Evolutionary conservation across 2,329 filamentous ascomycete genomes (phyloP), one percentile per base, ranked within the genome.

Genomic region (Epichloe baconii): DNA sequence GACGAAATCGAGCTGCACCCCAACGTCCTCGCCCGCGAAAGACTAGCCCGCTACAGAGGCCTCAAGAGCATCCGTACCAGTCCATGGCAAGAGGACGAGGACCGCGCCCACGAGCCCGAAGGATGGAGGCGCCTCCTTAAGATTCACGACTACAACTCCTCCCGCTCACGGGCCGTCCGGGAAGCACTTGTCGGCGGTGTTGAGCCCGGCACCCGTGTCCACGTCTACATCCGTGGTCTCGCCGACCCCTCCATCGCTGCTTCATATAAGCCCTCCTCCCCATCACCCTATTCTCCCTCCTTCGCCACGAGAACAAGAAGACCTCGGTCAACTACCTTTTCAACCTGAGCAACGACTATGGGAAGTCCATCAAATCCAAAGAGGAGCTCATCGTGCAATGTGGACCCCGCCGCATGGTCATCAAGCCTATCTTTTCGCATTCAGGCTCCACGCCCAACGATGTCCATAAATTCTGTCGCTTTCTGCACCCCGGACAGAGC

Each of bases 1-100:
- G 93, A 98, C 58, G 93, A 98, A 67, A 93, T 98, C 52, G 94
- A 98, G 67, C 74, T 98, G 49, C 88, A 87, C 57, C 93, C 94
- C 0, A 79, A 91, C 49, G 88, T 94, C 3, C 75, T 88, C 44
- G 93, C 93, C 0, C 75, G 88, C 48, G 93, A 98, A 68, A 79
- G 93, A 44, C 72, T 98, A 50, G 80, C 85, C 8, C 80, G 87
- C 53, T 98, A 96, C 69, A 78, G 93, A 62, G 93, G 93, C 42
- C 70, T 98, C 57, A 98, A 97, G 76, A 95, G 86, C 64, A 68
- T 97, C 54, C 83, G 88, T 57, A 87, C 86, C 12, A 95, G 88
- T 61, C 75, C 78, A 10, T 98, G 93, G 93, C 85, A 95, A 59
- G 86, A 84, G 35, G 83, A 86, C 43, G 91, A 95, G 68, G 93